These are phyloP conservation scores for Dendryphion nanum DNA, from an alignment of 2,329 filamentous ascomycete genomes.

Conservation along the genomic window DNA sequence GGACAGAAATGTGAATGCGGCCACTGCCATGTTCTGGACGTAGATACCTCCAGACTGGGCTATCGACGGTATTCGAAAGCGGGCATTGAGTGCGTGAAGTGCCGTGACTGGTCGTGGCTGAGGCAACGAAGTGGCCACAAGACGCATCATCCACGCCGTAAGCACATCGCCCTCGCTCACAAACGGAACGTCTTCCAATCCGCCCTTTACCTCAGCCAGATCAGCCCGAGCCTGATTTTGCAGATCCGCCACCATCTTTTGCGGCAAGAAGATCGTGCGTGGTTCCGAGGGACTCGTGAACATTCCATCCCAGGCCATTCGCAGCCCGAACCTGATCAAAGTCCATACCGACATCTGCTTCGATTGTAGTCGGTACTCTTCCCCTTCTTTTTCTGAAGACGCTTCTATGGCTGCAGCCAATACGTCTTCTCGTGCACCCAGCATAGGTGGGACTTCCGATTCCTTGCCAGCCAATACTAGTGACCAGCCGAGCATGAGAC, in stretches of 20 bases:
- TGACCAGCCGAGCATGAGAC: constrained; percentile 19
- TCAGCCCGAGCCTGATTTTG: constrained; percentile 19
- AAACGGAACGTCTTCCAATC: constrained; percentile 3
- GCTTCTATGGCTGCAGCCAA: constrained; percentile 2
- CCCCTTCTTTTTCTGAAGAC: background rate
- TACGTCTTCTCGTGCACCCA: constrained; percentile 20
- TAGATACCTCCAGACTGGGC: no score
- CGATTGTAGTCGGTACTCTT: background rate
- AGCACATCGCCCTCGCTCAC: constrained; percentile 27
- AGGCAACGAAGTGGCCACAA: constrained; percentile 19
- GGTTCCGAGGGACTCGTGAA: constrained; percentile 13
- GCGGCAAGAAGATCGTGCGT: constrained; percentile 30
- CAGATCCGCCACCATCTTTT: constrained; percentile 8
- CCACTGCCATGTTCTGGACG: no score
- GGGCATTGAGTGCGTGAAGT: no score
- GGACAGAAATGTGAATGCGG: constrained; percentile 9
- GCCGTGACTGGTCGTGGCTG: no score
- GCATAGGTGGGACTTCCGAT: constrained; percentile 14
- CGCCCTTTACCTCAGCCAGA: constrained; percentile 3
- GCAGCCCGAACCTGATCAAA: constrained; percentile 11
- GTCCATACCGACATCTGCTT: constrained; percentile 8
- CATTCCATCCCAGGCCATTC: constrained; percentile 12
- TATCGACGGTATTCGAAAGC: no score
- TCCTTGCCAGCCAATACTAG: constrained; percentile 20
- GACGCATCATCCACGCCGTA: constrained; percentile 20